Conservation (phyloP, 129 eudicot species). For the Centella asiatica region DNA sequence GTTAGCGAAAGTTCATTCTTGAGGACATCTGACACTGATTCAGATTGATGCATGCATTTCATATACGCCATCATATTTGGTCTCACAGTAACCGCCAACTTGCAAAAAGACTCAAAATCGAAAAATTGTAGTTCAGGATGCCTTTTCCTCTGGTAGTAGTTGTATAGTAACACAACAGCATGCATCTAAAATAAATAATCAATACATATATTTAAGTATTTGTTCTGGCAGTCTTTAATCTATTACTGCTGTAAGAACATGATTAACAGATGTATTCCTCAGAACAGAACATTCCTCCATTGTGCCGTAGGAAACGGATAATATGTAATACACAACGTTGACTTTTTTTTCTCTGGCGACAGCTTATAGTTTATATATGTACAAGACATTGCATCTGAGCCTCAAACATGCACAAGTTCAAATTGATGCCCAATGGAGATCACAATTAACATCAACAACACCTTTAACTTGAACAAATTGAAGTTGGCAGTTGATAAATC, state of each 20-base stretch:
- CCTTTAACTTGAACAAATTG: too few species aligned
- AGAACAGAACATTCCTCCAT: too few species aligned
- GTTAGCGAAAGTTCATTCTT: slow-evolving; percentile 34
- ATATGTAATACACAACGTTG: too few species aligned
- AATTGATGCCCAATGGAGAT: too few species aligned
- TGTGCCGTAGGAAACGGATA: too few species aligned
- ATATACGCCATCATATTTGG: slow-evolving; percentile 26
- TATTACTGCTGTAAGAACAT: background rate
- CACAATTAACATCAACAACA: too few species aligned
- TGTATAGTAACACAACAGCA: slow-evolving; percentile 61
- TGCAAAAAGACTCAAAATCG: slow-evolving; percentile 34
- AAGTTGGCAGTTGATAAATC: too few species aligned
- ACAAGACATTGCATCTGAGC: background rate
- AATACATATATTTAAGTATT: background rate
- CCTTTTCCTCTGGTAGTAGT: slow-evolving; percentile 47
- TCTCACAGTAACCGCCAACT: slow-evolving; percentile 30
- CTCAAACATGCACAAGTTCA: too few species aligned
- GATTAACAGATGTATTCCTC: background rate
- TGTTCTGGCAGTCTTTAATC: too few species aligned
- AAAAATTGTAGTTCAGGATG: slow-evolving; percentile 27
- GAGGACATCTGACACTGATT: slow-evolving; percentile 9
- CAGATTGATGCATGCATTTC: slow-evolving; percentile 15
- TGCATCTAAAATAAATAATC: slow-evolving; percentile 24
- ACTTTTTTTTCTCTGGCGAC: too few species aligned
- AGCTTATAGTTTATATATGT: background rate